phyloP scores from a whole-genome alignment of 2,329 filamentous ascomycete genomes.

The Sphaerulina vaccinii region DNA sequence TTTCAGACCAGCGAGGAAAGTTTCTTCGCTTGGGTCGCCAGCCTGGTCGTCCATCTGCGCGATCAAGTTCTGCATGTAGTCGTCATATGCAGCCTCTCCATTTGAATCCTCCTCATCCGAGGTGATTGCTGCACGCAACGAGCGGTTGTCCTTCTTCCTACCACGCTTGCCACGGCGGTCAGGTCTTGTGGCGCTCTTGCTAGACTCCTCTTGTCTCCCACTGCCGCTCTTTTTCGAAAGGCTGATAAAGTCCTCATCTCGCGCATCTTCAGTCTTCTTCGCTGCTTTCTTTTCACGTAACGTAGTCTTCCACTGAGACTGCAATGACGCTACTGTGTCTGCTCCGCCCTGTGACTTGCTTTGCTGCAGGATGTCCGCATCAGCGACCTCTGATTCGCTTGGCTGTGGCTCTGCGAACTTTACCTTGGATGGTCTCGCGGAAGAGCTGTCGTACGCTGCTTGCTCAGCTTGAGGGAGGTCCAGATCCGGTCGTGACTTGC shows the following conservation, averaged over 20 bases:
- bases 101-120: conserved; percentile 49
- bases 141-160: conserved; percentile 36
- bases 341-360: conserved; percentile 5
- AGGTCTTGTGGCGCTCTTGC: conserved; percentile 19
- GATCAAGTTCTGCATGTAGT: conserved; percentile 69
- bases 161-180: conserved; percentile 33
- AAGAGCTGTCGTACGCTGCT: conserved; percentile 17
- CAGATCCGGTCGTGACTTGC: conserved; percentile 27
- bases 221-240: conserved; percentile 10
- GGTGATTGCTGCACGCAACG: conserved; percentile 27
- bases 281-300: conserved; percentile 29
- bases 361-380: too few relatives aligned
- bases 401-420: conserved; percentile 18
- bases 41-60: conserved; percentile 35
- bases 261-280: neutral
- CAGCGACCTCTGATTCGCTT: too few relatives aligned
- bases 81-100: conserved; percentile 49
- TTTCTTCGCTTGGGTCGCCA: conserved; percentile 15
- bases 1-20: conserved; percentile 11
- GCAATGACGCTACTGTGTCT: conserved; percentile 26
- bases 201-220: conserved; percentile 7
- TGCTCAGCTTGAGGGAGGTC: conserved; percentile 19
- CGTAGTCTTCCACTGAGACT: conserved; percentile 29
- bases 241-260: neutral
- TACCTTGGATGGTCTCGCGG: conserved; percentile 21